phyloP scores from a whole-genome alignment of 2,329 filamentous ascomycete genomes.

The Cercospora berteroae region DNA sequence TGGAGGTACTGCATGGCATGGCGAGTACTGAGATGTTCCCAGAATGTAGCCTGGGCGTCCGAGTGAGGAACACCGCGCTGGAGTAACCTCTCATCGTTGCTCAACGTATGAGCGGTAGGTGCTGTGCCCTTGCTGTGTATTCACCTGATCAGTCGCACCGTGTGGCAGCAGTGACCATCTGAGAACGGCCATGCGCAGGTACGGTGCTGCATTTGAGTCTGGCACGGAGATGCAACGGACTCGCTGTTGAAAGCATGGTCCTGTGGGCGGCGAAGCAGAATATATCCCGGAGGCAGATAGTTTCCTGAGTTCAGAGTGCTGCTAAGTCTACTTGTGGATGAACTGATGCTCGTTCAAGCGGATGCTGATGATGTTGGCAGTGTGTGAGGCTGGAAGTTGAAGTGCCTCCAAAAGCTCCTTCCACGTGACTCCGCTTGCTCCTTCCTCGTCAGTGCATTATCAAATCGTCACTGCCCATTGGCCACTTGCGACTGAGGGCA shows the following conservation, averaged over 20 bases:
- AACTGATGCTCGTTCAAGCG: neutral
- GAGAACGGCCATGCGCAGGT: neutral
- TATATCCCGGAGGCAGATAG: too few species aligned
- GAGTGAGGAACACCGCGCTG: neutral
- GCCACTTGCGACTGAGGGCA: neutral
- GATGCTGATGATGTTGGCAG: neutral
- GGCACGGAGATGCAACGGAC: neutral
- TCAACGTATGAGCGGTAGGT: neutral
- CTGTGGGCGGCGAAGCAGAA: neutral
- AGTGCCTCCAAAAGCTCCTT: neutral
- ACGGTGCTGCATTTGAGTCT: neutral
- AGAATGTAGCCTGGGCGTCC: neutral
- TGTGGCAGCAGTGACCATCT: neutral
- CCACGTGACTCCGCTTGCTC: neutral
- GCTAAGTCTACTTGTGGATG: neutral
- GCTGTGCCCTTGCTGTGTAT: neutral
- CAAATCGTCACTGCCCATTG: neutral
- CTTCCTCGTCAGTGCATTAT: constrained; percentile 1
- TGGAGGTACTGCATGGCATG: neutral
- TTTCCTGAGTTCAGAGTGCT: too few species aligned
- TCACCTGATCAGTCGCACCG: neutral
- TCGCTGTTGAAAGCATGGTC: neutral
- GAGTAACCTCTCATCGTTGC: neutral
- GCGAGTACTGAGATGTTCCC: neutral
- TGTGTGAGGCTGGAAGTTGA: neutral